Base-by-base conservation (phyloP, 257 asterid genomes). In the Fraxinus pennsylvanica region DNA sequence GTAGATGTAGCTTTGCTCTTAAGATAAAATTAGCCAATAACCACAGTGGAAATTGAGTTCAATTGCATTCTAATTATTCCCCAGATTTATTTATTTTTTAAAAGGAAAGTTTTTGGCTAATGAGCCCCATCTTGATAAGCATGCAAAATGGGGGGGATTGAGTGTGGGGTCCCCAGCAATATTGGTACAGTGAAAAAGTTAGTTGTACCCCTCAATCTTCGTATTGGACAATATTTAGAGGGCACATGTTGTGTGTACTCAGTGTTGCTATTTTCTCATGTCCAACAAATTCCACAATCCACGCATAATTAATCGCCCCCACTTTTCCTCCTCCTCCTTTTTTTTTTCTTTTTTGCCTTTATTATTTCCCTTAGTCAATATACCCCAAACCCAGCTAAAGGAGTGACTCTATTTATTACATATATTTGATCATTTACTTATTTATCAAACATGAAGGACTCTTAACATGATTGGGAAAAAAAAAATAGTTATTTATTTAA, bases 201-300 rank as follows among this genome's bases (percentile, higher is more conserved):
- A 47, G 87, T 79, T 84, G 80, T 19, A 69, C 78, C 47, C 22
- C 71, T 74, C 65, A 76, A 79, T 76, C 19, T 1, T 54, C 65
- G 19, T 9, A 33, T 74, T 74, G 45, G 71, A 76, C 47, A 41
- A 41, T 41, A 41, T 41, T 9, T 9, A 41, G 47, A 41, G 13
- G 47, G 47, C 47, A 41, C 45, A 39, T 39, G 47, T 1, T 41
- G 81, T 38, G 47, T 27, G 73, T 14, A 9, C 14, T 41, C 14
- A 41, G 2, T 41, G 5, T 41, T 41, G 47, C 81, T 84, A 80
- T 83, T 36, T 77, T 76, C 75, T 79, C 83, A 85, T 86, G 88
- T 52, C 85, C 88, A 87, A 77, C 86, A 86, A 86, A 82, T 74
- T 72, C 86, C 91, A 78, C 89, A 88, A 86, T 86, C 88, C 84